These are phyloP conservation scores for Penicilliopsis zonata DNA, from an alignment of 495 filamentous ascomycete species.

Conservation along the genomic window DNA sequence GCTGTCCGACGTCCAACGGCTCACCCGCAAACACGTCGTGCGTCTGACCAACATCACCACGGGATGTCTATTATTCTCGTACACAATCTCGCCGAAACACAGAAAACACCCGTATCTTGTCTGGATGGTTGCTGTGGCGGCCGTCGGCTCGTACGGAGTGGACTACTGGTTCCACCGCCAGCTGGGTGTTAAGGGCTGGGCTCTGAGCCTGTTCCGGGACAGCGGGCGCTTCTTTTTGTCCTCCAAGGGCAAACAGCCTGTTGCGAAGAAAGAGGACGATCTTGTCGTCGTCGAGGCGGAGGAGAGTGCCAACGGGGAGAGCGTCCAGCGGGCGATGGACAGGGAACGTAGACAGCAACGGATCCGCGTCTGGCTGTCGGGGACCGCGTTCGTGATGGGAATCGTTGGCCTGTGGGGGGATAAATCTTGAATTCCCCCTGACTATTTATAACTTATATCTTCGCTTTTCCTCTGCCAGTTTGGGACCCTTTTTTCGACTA, in stretches of 20 bases:
- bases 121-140: constrained; percentile 54
- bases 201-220: constrained; percentile 15
- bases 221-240: constrained; percentile 13
- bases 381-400: constrained; percentile 58
- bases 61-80: constrained; percentile 59
- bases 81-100: constrained; percentile 53
- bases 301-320: constrained; percentile 66
- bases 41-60: constrained; percentile 48
- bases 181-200: constrained; percentile 18
- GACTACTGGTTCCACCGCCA: constrained; percentile 41
- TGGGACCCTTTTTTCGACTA: too few species aligned
- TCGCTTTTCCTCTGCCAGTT: too few species aligned
- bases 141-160: constrained; percentile 39
- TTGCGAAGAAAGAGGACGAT: constrained; percentile 55
- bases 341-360: constrained; percentile 48
- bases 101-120: constrained; percentile 75
- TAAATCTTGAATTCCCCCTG: too few species aligned
- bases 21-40: constrained; percentile 46
- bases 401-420: constrained; percentile 88
- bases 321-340: constrained; percentile 59
- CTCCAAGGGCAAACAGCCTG: constrained; percentile 6
- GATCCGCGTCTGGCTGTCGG: constrained; percentile 46
- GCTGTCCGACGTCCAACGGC: constrained; percentile 47
- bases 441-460: too few species aligned
- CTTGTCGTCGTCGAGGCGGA: constrained; percentile 43